Conservation (phyloP, 2,329 filamentous ascomycete species). For the Claviceps purpurea region DNA sequence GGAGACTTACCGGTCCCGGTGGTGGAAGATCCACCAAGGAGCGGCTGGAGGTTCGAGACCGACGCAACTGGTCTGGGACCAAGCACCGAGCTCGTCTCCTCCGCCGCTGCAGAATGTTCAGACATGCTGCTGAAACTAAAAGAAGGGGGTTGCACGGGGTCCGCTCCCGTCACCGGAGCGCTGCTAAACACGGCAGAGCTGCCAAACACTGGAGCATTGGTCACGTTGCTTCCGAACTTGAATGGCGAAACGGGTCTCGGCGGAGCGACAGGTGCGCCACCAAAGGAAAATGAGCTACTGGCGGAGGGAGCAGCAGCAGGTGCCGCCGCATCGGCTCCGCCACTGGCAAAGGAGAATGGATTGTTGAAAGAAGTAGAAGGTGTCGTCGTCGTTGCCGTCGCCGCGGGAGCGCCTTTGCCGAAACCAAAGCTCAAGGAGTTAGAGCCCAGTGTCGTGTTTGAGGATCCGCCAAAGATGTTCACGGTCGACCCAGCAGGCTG, state of each 20-base stretch:
- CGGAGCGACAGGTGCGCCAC: conserved; percentile 15
- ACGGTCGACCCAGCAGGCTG: neutral
- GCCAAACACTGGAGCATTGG: no score
- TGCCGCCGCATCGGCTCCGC: conserved; percentile 11
- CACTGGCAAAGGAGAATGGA: conserved; percentile 22
- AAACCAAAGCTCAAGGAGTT: conserved; percentile 20
- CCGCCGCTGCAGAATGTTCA: conserved; percentile 9
- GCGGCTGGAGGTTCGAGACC: conserved; percentile 28
- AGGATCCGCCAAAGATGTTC: neutral
- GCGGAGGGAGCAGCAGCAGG: conserved; percentile 12
- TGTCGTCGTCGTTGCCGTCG: conserved; percentile 7
- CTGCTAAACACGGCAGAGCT: conserved; percentile 18
- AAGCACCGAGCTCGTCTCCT: conserved; percentile 17
- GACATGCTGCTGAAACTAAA: conserved; percentile 25
- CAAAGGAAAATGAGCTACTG: conserved; percentile 26
- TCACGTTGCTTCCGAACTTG: conserved; percentile 21
- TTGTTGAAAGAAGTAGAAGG: conserved; percentile 23
- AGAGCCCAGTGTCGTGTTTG: conserved; percentile 12
- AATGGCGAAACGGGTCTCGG: conserved; percentile 18
- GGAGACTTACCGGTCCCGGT: conserved; percentile 34
- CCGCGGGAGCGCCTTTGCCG: conserved; percentile 6
- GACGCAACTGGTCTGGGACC: conserved; percentile 22
- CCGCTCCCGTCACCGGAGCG: conserved; percentile 9
- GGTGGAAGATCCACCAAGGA: conserved; percentile 28
- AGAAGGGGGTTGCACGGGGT: conserved; percentile 18